Conservation (phyloP, 768 basidiomycete genomes). For the Lyophyllum atratum region DNA sequence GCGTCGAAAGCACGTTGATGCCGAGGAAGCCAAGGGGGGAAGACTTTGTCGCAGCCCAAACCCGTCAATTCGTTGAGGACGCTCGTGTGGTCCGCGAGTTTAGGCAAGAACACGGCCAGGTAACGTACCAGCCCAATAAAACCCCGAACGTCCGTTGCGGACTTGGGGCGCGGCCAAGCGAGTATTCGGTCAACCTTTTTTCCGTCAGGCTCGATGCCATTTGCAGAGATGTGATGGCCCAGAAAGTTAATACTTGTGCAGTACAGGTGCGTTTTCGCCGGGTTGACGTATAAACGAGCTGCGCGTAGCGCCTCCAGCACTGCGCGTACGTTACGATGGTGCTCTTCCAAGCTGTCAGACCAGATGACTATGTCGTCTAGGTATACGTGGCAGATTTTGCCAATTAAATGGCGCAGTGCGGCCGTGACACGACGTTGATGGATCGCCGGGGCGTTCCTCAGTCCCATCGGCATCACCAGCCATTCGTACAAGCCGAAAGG, state of each 20-base stretch:
- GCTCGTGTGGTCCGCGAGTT: neutral
- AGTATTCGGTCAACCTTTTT: slow-evolving; percentile 28
- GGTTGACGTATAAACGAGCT: neutral
- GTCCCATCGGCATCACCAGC: neutral
- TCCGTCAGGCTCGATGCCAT: slow-evolving; percentile 26
- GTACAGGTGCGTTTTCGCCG: neutral
- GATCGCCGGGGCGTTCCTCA: neutral
- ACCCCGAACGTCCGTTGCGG: slow-evolving; percentile 5
- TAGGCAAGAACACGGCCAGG: slow-evolving; percentile 13
- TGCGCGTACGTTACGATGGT: neutral
- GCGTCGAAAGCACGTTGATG: neutral
- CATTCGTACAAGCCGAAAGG: neutral
- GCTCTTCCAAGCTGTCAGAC: neutral
- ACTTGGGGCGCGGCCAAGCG: slow-evolving; percentile 26
- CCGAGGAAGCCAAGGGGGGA: neutral
- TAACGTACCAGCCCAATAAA: slow-evolving; percentile 23
- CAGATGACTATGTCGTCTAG: neutral
- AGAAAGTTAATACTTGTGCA: slow-evolving; percentile 27
- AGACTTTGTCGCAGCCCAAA: neutral
- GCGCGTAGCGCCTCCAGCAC: neutral
- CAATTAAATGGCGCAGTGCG: neutral
- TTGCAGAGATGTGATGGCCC: slow-evolving; percentile 36
- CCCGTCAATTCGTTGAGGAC: neutral
- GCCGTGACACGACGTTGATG: neutral
- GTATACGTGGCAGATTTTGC: neutral